Evolutionary conservation across 2,329 filamentous ascomycete genomes (phyloP).

Genomic region (Clarireedia hainanense): DNA sequence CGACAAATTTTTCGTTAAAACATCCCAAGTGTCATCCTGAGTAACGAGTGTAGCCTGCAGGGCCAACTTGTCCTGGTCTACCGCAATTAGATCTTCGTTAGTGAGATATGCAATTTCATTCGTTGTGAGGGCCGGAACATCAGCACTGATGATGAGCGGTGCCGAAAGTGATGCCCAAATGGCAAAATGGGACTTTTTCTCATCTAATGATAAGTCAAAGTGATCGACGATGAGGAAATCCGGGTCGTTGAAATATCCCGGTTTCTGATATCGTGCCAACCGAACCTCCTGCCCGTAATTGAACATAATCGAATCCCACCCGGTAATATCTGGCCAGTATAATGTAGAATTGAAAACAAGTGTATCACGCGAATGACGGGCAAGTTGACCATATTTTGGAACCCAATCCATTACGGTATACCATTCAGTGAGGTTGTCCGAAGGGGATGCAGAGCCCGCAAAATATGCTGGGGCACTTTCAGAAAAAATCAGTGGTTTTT

Average conservation of each 20-base stretch:
- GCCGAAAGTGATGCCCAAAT: slow-evolving; percentile 25
- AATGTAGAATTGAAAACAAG: slow-evolving; percentile 22
- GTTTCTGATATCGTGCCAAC: slow-evolving; percentile 28
- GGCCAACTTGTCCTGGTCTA: slow-evolving; percentile 25
- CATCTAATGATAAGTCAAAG: slow-evolving; percentile 20
- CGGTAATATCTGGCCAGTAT: slow-evolving; percentile 23
- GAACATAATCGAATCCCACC: slow-evolving; percentile 40
- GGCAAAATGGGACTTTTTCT: slow-evolving; percentile 25
- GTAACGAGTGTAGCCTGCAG: slow-evolving; percentile 37
- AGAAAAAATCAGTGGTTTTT: slow-evolving; percentile 27
- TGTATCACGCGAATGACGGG: slow-evolving; percentile 29
- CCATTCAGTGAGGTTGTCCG: slow-evolving; percentile 33
- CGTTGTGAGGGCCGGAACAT: slow-evolving; percentile 29
- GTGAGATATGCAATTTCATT: slow-evolving; percentile 32
- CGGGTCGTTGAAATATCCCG: slow-evolving; percentile 31
- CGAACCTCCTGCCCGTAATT: slow-evolving; percentile 36
- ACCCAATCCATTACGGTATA: slow-evolving; percentile 39
- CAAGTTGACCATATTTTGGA: slow-evolving; percentile 30
- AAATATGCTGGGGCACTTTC: slow-evolving; percentile 42
- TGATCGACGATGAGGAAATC: slow-evolving; percentile 26
- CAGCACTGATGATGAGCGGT: slow-evolving; percentile 25
- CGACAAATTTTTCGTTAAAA: slow-evolving; percentile 38
- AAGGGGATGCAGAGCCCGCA: slow-evolving; percentile 30
- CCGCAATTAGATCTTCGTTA: slow-evolving; percentile 27
- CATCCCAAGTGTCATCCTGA: slow-evolving; percentile 36